Percentiles rank a stretch among this genome's conserved stretches.
These are phyloP conservation scores for Camellia oleifera DNA, from an alignment of 179 eudicot species.

Conservation along the genomic window DNA sequence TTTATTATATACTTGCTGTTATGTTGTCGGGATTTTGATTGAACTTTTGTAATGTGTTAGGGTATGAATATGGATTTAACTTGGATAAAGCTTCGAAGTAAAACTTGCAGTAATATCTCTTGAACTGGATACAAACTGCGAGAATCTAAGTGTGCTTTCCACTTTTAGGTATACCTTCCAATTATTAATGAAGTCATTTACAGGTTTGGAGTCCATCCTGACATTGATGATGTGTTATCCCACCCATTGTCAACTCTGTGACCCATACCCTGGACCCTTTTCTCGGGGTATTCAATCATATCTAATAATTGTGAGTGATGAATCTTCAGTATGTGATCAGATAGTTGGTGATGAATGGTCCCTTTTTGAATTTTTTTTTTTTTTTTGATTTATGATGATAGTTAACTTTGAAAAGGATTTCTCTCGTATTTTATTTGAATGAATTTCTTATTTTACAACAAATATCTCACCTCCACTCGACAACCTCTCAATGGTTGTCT, in stretches of 20 bases:
- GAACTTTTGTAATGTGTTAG: neutral
- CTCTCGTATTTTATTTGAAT: neutral
- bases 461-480: neutral
- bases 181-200: neutral
- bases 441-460: neutral
- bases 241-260: neutral
- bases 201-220: neutral
- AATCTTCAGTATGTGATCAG: neutral
- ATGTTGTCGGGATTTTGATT: neutral
- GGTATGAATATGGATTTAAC: neutral
- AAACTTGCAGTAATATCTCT: neutral
- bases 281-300: neutral
- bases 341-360: too few species aligned
- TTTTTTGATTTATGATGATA: neutral
- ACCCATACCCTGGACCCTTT: neutral
- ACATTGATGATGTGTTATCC: neutral
- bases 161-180: neutral
- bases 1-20: too few species aligned
- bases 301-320: constrained; percentile 5
- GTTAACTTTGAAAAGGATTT: neutral
- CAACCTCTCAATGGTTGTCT: neutral
- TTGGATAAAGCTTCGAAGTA: neutral
- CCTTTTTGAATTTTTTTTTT: too few species aligned
- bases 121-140: neutral
- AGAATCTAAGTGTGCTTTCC: neutral